Evolutionary conservation across 768 basidiomycete species (phyloP), one percentile per base, ranked within the genome.

Genomic region (Cystofilobasidium macerans): DNA sequence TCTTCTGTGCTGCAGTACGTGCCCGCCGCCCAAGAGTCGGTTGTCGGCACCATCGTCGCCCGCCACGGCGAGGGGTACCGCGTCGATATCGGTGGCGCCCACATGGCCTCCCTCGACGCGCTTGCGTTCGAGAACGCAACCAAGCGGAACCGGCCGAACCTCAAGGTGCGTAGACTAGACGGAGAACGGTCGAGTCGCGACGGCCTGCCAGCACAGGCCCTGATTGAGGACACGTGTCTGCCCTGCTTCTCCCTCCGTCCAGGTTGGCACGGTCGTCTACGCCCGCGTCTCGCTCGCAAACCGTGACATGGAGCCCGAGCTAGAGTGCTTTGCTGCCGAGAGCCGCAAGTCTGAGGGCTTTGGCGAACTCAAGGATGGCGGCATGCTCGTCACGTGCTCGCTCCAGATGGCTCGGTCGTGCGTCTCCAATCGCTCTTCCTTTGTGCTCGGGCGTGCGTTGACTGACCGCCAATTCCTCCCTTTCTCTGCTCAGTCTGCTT

Each of bases 241-340:
- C 8, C 67, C 28, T 53, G 26, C 56, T 64, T 43, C 26, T 51
- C 28, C 22, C 28, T 47, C 8, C 20, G 35, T 16, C 1, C n/a
- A 97, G 94, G 85, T 97, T 54, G 94, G 94, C 33, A 83, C 86
- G 5, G 77, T 97, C 36, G 82, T 99, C 1, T 98, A 94, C 75
- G 91, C 91, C 0, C 84, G 93, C 30, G 86, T 99, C 35, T 91
- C 91, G 18, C 79, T 94, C 26, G 92, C 95, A 7, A 90, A 93
- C 73, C 88, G 91, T 72, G 93, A 98, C 75, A 93, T 97, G 88
- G 95, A 99, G 62, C 93, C 95, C 0, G 95, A 99, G 73, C 79
- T 99, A 12, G 91, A 95, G 73, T 99, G 95, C 75, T 89, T 95
- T 71, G 89, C 97, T 72, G 88, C 90, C 1, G 87, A 91, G 71